phyloP scores from a whole-genome alignment of 306 rosid genomes.

The Pyrus bretschneideri region DNA sequence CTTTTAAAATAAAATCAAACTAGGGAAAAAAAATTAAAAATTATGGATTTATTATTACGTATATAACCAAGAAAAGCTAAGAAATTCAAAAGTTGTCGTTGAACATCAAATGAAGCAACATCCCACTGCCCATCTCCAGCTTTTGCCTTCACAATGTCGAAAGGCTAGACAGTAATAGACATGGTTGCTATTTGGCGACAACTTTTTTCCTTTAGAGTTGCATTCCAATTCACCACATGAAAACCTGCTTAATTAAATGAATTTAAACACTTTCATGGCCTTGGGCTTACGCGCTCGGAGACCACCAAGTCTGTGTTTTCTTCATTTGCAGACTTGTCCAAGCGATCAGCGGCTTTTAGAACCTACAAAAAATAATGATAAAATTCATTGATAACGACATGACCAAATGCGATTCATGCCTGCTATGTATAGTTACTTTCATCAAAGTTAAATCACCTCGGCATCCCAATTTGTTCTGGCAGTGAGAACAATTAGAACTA shows the following conservation, averaged over 20 bases:
- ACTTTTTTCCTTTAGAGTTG: background rate
- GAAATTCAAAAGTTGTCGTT: too few species aligned
- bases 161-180: background rate
- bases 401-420: background rate
- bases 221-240: background rate
- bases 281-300: background rate
- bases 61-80: too few species aligned
- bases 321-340: background rate
- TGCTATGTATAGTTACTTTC: background rate
- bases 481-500: constrained; percentile 43
- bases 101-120: background rate
- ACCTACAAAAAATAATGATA: constrained; percentile 29
- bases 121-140: background rate
- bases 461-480: constrained; percentile 57
- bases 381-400: background rate
- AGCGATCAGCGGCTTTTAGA: constrained; percentile 31
- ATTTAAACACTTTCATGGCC: background rate
- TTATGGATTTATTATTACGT: too few species aligned
- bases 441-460: constrained; percentile 33
- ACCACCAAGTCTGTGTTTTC: background rate
- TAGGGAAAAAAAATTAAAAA: too few species aligned
- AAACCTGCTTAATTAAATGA: background rate
- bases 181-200: background rate
- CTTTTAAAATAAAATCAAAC: too few species aligned
- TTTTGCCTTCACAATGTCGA: background rate